These are phyloP conservation scores for Boletus sensibilis DNA, from an alignment of 768 basidiomycete genomes.

Conservation along the genomic window DNA sequence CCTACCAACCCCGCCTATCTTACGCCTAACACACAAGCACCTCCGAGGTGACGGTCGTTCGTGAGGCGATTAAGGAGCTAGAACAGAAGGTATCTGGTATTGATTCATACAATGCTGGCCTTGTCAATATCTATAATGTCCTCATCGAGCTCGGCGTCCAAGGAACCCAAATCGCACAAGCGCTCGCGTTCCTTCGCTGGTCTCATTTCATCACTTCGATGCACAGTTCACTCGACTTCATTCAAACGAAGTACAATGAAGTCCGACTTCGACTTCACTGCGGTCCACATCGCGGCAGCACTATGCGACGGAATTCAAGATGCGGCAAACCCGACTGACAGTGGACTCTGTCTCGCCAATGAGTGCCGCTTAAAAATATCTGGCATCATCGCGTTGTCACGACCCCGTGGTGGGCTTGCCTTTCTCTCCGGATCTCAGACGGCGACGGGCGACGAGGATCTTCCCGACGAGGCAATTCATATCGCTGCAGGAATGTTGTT, in stretches of 20 bases:
- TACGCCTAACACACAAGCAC: too few relatives aligned
- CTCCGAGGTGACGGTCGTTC: neutral
- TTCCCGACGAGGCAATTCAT: too few relatives aligned
- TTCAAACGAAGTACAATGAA: too few relatives aligned
- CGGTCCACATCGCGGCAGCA: too few relatives aligned
- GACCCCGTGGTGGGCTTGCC: slow-evolving; percentile 31
- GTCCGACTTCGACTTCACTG: too few relatives aligned
- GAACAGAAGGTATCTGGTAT: neutral
- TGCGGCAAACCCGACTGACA: neutral
- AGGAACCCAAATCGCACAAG: neutral
- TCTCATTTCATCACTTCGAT: too few relatives aligned
- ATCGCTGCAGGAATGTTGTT: slow-evolving; percentile 33
- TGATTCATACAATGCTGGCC: neutral
- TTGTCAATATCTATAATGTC: neutral
- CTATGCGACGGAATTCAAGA: neutral
- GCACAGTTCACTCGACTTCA: too few relatives aligned
- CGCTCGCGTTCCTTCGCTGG: too few relatives aligned
- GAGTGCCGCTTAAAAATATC: neutral
- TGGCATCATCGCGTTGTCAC: neutral
- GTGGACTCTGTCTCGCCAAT: neutral
- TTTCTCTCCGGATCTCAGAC: slow-evolving; percentile 47
- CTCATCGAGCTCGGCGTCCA: neutral
- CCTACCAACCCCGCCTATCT: neutral
- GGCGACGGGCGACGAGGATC: too few relatives aligned
- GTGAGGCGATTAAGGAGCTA: neutral